Percentiles rank a stretch among this genome's conserved stretches.
Conservation (phyloP, 2,329 filamentous ascomycete species). For the Penicillium sp. region DNA sequence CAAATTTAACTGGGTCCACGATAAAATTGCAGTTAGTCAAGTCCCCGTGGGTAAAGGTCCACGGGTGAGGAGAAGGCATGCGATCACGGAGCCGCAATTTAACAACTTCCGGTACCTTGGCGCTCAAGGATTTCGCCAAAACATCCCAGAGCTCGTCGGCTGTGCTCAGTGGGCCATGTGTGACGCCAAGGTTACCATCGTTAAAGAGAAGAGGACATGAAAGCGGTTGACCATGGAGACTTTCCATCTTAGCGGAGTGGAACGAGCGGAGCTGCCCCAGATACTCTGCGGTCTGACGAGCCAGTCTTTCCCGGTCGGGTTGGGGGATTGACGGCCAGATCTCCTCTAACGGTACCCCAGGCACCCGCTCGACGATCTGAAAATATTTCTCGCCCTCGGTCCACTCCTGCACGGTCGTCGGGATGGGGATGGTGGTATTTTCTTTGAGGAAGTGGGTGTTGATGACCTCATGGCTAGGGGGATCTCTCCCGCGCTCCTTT, state of each 20-base stretch:
- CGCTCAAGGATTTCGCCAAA: not conserved
- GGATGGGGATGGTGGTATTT: not conserved
- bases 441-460: not conserved
- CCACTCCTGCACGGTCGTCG: conserved; percentile 3
- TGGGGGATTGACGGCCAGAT: conserved; percentile 3
- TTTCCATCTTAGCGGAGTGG: conserved; percentile 13
- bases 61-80: conserved; percentile 20
- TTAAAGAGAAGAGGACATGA: conserved; percentile 11
- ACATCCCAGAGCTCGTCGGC: conserved; percentile 12
- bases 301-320: not conserved
- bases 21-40: conserved; percentile 35
- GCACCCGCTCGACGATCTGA: conserved; percentile 3
- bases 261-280: conserved; percentile 7
- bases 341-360: conserved; percentile 5
- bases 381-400: conserved; percentile 1
- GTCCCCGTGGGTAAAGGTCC: conserved; percentile 37
- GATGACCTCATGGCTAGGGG: conserved; percentile 6
- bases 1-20: conserved; percentile 23
- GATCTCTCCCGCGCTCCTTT: conserved; percentile 7
- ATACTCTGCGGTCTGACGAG: not conserved
- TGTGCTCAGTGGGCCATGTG: conserved; percentile 10
- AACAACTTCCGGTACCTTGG: conserved; percentile 5
- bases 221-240: conserved; percentile 8
- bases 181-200: not conserved
- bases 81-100: conserved; percentile 7